Conservation (phyloP, 164 flowering plant species). For the Platanus orientalis region DNA sequence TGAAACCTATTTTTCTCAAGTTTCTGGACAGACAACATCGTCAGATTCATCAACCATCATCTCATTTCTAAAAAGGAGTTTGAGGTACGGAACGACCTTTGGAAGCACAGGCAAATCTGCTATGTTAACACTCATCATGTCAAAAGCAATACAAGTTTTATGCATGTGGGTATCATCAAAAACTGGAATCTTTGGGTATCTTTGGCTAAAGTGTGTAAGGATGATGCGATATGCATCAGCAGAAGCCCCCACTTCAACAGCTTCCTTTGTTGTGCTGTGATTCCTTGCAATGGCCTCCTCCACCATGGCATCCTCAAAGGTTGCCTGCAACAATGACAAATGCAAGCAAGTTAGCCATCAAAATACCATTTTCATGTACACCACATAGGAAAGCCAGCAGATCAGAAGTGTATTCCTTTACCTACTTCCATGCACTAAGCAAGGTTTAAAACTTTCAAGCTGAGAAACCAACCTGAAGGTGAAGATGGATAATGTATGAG, state of each 20-base stretch:
- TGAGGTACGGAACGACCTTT: conserved; percentile 71
- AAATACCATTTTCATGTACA: background rate
- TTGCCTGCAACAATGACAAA: conserved; percentile 59
- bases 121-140: conserved; percentile 89
- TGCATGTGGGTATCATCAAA: conserved; percentile 76
- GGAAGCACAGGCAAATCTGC: conserved; percentile 92
- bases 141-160: conserved; percentile 91
- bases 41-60: conserved; percentile 66
- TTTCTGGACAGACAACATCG: conserved; percentile 24
- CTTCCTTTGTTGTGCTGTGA: conserved; percentile 96
- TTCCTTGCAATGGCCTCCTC: conserved; percentile 86
- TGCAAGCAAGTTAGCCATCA: background rate
- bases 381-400: background rate
- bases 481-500: too few species aligned
- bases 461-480: too few species aligned
- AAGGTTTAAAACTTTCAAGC: too few species aligned
- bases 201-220: conserved; percentile 96
- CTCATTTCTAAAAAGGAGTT: conserved; percentile 69
- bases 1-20: background rate
- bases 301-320: conserved; percentile 87
- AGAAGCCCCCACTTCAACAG: conserved; percentile 69
- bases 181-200: conserved; percentile 95
- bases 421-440: too few species aligned
- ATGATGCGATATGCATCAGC: conserved; percentile 80
- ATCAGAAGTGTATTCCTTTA: background rate